These are phyloP conservation scores for Scleroderma bovista DNA, from an alignment of 768 basidiomycete species.

Conservation along the genomic window DNA sequence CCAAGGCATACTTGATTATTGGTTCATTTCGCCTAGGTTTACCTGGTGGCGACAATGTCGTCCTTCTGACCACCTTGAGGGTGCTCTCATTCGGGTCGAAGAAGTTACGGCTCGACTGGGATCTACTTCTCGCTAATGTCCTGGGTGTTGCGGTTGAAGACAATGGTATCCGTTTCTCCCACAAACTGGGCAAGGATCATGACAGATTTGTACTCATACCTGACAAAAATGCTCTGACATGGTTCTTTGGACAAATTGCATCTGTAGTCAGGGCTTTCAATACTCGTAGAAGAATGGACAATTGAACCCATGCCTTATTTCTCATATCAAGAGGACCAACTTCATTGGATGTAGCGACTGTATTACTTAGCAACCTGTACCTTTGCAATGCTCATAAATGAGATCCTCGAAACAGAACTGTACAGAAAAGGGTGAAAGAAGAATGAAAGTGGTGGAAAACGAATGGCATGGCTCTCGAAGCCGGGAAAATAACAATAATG, in stretches of 20 bases:
- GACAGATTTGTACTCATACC: slow-evolving; percentile 75
- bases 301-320: slow-evolving; percentile 5
- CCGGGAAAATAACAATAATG: slow-evolving; percentile 14
- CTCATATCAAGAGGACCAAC: slow-evolving; percentile 8
- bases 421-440: neutral
- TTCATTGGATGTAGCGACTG: slow-evolving; percentile 10
- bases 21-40: slow-evolving; percentile 43
- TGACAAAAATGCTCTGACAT: slow-evolving; percentile 67
- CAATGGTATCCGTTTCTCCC: slow-evolving; percentile 81
- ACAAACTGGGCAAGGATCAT: slow-evolving; percentile 69
- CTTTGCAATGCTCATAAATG: slow-evolving; percentile 7
- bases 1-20: slow-evolving; percentile 1
- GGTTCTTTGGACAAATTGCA: slow-evolving; percentile 78
- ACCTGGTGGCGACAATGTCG: slow-evolving; percentile 73
- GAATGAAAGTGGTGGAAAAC: slow-evolving; percentile 8
- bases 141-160: slow-evolving; percentile 87
- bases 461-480: neutral
- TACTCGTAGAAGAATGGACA: slow-evolving; percentile 67
- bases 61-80: slow-evolving; percentile 72
- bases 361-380: slow-evolving; percentile 24
- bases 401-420: neutral
- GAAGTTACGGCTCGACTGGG: slow-evolving; percentile 85
- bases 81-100: slow-evolving; percentile 83
- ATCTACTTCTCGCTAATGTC: slow-evolving; percentile 80
- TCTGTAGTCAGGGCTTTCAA: slow-evolving; percentile 76